Evolutionary conservation across 2,329 filamentous ascomycete species (phyloP), one percentile per base, ranked within the genome.

Genomic region (Trichoderma aggressivum): DNA sequence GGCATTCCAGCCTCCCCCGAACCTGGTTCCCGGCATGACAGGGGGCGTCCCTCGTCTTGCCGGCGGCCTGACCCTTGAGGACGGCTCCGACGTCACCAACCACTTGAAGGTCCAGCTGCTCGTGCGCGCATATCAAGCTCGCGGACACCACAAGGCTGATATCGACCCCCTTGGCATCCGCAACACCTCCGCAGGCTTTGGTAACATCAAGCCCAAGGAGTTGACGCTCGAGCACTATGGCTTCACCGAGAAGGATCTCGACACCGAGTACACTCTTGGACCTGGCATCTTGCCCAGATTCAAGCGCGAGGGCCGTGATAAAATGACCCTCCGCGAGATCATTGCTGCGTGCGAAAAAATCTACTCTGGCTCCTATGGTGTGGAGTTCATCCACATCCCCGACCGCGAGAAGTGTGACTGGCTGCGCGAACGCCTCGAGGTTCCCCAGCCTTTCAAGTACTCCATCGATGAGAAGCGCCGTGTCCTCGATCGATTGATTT

Each of bases 301-400:
- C 87, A 94, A 93, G 85, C 92, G 90, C 61, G 93, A 96, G 47
- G 89, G 89, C 55, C 92, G 93, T 76, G 92, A 96, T 79, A 98
- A 97, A 87, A 98, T 99, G 96, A 97, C 92, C 28, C 88, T 99
- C 75, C 90, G 94, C 74, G 95, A 99, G 79, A 99, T 99, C 78
- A 90, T 99, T 77, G 92, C 87, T 64, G 90, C 94, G 73, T 99
- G 96, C 84, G 96, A 99, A 84, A 92, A 90, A 81, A 93, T 97
- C 78, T 99, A 99, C 87, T 97, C 94, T 80, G 94, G 96, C 75
- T 94, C 94, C n/a, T 98, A 97, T 80, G 95, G 96, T 82, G 90
- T 98, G 72, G 96, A 99, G 83, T 99, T 98, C 84, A 98, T 99
- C 80, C 96, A 99, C 84, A 99, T 99, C 75, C 95, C 96, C 71